A percentile compares a stretch with the other conserved stretches of the same genome.
These are phyloP conservation scores for Fraxinus floribunda DNA, from an alignment of 305 asterid genomes.

Conservation along the genomic window DNA sequence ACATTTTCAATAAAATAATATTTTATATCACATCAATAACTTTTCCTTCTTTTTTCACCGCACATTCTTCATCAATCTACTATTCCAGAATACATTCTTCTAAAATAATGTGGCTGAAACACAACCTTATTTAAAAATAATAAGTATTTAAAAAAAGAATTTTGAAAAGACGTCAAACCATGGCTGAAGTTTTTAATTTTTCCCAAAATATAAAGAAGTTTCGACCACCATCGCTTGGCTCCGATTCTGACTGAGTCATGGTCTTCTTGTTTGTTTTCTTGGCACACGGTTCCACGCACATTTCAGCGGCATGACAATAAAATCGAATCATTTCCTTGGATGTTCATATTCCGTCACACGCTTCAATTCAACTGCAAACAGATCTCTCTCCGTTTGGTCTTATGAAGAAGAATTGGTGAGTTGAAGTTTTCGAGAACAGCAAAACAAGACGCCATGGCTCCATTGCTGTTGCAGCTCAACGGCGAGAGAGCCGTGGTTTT, in stretches of 20 bases:
- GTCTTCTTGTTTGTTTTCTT: background rate
- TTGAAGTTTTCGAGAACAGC: background rate
- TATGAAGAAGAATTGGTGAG: slow-evolving; percentile 6
- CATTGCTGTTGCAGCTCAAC: slow-evolving; percentile 56
- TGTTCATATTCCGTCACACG: background rate
- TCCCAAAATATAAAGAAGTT: background rate
- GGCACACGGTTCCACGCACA: background rate
- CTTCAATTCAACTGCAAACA: background rate
- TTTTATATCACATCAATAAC: no score
- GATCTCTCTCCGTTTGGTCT: background rate
- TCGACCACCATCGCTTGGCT: background rate
- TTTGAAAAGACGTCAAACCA: no score
- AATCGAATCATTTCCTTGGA: background rate
- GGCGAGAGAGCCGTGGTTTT: slow-evolving; percentile 90
- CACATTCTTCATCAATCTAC: no score
- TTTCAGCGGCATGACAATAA: background rate
- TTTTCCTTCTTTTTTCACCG: no score
- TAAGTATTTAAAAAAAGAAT: no score
- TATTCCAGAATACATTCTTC: no score
- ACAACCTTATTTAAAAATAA: no score
- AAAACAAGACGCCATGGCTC: slow-evolving; percentile 40
- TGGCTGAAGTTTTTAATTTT: no score
- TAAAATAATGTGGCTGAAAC: no score
- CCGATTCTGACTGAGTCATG: background rate
- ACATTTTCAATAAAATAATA: no score